Evolutionary conservation across 1,139 yeast species (phyloP), one percentile per base, ranked within the genome.

Genomic region (Hyphopichia wangnamkhiaoensis): DNA sequence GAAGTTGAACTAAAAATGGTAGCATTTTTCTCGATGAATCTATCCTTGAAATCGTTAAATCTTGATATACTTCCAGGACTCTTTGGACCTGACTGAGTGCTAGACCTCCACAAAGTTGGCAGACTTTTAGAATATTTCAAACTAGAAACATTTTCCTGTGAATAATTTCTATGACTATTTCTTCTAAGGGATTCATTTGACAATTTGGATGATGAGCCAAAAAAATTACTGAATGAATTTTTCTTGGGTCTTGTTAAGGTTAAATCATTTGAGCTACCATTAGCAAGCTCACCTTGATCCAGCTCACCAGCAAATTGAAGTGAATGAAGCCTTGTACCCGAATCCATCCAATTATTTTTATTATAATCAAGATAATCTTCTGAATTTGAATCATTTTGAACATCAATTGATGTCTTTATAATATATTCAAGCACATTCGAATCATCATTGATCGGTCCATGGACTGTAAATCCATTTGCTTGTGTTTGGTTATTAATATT

Each of bases 321-420:
- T 10, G 40, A 15, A 16, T 41, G 36, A 25, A 45, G 35, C 12
- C 38, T 38, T 2, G 46, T 37, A 4, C 45, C 42, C 12, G 54
- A 44, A 31, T 47, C 55, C 59, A 55, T 55, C 59, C 59, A 55
- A 37, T 55, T 55, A 6, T 37, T 35, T 14, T 43, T 35, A 18
- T 44, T 47, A 26, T 47, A 50, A 19, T 42, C 40, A 5, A 40
- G 33, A 27, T 43, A 45, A 7, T 43, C 43, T 21, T 37, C 37
- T 1, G 42, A 30, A 26, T 33, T 20, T 16, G 35, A 35, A 13
- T 47, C 44, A 21, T 26, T 26, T 20, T 27, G 31, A 5, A 35
- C 9, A 17, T 35, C 33, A 34, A 44, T 35, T 30, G 47, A 44
- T n/a, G 31, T 23, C 24, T 45, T 45, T 35, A 47, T 44, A 31